Conservation (phyloP, 192 early-diverging fungal species). For the Dimargaris cristalligena region DNA sequence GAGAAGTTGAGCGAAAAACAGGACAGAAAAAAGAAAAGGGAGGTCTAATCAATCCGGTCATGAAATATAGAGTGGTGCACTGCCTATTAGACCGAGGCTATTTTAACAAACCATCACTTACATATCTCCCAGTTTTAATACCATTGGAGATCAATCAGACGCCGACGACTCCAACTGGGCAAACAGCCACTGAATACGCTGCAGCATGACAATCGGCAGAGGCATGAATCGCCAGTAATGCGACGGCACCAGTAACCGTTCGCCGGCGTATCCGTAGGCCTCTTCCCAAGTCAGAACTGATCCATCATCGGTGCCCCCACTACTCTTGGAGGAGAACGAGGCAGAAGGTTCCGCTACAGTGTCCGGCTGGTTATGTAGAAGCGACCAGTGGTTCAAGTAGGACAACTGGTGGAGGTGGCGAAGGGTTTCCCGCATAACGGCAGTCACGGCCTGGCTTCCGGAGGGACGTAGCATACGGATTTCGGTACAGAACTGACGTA, state of each 20-base stretch:
- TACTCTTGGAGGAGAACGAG: no score
- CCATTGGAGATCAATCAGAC: not conserved
- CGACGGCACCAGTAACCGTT: not conserved
- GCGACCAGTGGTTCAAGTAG: constrained; percentile 1
- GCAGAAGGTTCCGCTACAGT: not conserved
- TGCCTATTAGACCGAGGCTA: no score
- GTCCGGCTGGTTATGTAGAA: not conserved
- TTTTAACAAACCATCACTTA: no score
- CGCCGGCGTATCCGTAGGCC: not conserved
- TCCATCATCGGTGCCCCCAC: no score
- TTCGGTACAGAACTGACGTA: constrained; percentile 6
- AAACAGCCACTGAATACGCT: constrained; percentile 1
- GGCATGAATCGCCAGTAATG: constrained; percentile 1
- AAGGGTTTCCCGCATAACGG: constrained; percentile 5
- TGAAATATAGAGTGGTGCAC: no score
- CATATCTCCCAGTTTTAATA: no score
- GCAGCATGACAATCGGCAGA: constrained; percentile 5
- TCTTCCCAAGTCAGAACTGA: no score
- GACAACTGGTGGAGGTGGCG: not conserved
- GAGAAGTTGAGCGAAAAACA: no score
- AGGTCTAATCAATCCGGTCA: no score
- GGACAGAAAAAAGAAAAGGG: no score
- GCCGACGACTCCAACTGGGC: not conserved
- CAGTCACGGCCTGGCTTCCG: not conserved
- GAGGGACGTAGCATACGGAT: constrained; percentile 5